Percentiles rank a stretch among this genome's conserved stretches.
These are phyloP conservation scores for Millerozyma miso DNA, from an alignment of 805 yeast genomes.

Conservation along the genomic window DNA sequence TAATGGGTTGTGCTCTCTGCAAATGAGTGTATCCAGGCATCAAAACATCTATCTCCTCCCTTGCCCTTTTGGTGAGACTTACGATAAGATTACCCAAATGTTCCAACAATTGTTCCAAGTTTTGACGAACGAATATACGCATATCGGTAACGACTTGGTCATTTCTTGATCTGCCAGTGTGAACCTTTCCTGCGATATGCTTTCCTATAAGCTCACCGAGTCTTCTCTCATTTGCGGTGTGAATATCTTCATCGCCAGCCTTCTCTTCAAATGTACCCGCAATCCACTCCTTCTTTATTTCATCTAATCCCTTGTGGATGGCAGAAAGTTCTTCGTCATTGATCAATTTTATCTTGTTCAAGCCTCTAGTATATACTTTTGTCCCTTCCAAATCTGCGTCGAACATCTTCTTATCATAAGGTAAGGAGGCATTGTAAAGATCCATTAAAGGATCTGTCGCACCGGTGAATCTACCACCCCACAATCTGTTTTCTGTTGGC, in stretches of 20 bases:
- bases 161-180: constrained; percentile 98
- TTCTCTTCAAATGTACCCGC: constrained; percentile 61
- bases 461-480: constrained; percentile 99
- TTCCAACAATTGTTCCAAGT: constrained; percentile 56
- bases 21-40: constrained; percentile 99
- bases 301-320: constrained; percentile 78
- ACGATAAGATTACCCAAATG: constrained; percentile 59
- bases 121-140: constrained; percentile 88
- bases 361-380: constrained; percentile 84
- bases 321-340: constrained; percentile 68
- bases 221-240: constrained; percentile 97
- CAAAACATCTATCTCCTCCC: constrained; percentile 78
- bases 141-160: constrained; percentile 99
- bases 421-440: constrained; percentile 91
- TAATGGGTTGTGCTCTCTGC: constrained; percentile 98
- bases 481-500: constrained; percentile 69
- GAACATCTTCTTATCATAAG: constrained; percentile 94
- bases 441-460: constrained; percentile 98
- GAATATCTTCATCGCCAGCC: constrained; percentile 95
- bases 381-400: constrained; percentile 93
- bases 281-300: constrained; percentile 81
- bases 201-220: constrained; percentile 94
- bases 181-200: constrained; percentile 94
- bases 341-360: constrained; percentile 72
- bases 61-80: constrained; percentile 71